A percentile compares a stretch with the other conserved stretches of the same genome.
Conservation (phyloP, 306 rosid species). For the Heteromeles arbutifolia region DNA sequence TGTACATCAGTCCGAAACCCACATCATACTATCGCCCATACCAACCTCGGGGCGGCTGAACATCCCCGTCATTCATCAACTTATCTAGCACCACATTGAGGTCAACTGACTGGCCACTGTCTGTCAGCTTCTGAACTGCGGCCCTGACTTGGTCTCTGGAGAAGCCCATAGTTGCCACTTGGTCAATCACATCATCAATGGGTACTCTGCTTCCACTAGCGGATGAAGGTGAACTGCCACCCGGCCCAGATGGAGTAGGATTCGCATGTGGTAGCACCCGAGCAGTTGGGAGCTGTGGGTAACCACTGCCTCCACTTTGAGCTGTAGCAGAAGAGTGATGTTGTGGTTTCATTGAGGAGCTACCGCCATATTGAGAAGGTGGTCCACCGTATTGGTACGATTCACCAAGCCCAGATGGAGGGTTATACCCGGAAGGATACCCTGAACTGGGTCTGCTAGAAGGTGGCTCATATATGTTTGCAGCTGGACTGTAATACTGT, state of each 20-base stretch:
- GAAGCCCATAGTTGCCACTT: conserved; percentile 80
- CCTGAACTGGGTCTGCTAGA: conserved; percentile 51
- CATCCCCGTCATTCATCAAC: conserved; percentile 71
- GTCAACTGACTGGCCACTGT: conserved; percentile 83
- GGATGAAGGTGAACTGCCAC: conserved; percentile 49
- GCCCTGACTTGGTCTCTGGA: conserved; percentile 79
- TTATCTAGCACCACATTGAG: conserved; percentile 79
- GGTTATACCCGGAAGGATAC: conserved; percentile 57
- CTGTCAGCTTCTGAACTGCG: conserved; percentile 74
- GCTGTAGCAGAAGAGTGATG: conserved; percentile 39
- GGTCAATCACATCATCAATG: conserved; percentile 70
- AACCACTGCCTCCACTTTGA: conserved; percentile 59
- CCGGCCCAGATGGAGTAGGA: conserved; percentile 59
- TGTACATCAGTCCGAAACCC: conserved; percentile 29
- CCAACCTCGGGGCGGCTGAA: conserved; percentile 71
- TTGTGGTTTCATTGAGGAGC: conserved; percentile 38
- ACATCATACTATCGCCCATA: conserved; percentile 50
- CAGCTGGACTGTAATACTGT: conserved; percentile 51
- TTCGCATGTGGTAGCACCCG: conserved; percentile 62
- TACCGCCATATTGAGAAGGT: conserved; percentile 46
- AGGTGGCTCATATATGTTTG: conserved; percentile 48
- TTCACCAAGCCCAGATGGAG: conserved; percentile 47
- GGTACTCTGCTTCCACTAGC: conserved; percentile 65
- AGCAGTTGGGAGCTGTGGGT: conserved; percentile 84
- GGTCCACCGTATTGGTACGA: conserved; percentile 59